These are phyloP conservation scores for Phytophthora hibernalis DNA, from an alignment of 352 stramenopile species.

Conservation along the genomic window DNA sequence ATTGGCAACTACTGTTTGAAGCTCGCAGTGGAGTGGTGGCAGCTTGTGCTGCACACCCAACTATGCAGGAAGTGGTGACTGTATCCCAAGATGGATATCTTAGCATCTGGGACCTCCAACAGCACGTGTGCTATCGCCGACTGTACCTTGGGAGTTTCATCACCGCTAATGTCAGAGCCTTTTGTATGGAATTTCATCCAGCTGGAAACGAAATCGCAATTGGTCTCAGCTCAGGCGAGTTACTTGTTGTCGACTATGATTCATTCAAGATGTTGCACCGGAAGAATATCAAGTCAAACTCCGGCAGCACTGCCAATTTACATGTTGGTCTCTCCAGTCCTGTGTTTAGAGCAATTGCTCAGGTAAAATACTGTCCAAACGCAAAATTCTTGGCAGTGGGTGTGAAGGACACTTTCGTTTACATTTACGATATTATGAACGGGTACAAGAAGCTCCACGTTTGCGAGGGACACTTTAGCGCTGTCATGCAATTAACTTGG, in stretches of 20 bases:
- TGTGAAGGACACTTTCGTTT: slow-evolving; percentile 69
- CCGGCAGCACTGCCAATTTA: slow-evolving; percentile 23
- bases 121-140: slow-evolving; percentile 45
- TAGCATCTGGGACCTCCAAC: slow-evolving; percentile 61
- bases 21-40: slow-evolving; percentile 46
- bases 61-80: slow-evolving; percentile 51
- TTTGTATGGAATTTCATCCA: slow-evolving; percentile 66
- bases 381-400: slow-evolving; percentile 58
- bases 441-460: slow-evolving; percentile 68
- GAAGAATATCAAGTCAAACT: slow-evolving; percentile 47
- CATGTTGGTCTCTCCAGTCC: slow-evolving; percentile 9
- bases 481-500: slow-evolving; percentile 89
- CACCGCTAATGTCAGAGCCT: slow-evolving; percentile 35
- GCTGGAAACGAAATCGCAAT: slow-evolving; percentile 60
- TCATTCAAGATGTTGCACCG: slow-evolving; percentile 46
- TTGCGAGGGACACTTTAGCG: slow-evolving; percentile 84
- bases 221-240: slow-evolving; percentile 57
- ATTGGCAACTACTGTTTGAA: slow-evolving; percentile 69
- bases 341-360: slow-evolving; percentile 30
- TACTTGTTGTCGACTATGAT: slow-evolving; percentile 57
- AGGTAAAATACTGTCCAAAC: slow-evolving; percentile 67
- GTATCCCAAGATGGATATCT: slow-evolving; percentile 62
- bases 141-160: slow-evolving; percentile 40
- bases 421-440: slow-evolving; percentile 57
- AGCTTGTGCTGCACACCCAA: slow-evolving; percentile 48